These are phyloP conservation scores for Cladophialophora bantiana DNA, from an alignment of 2,329 filamentous ascomycete genomes.

Conservation along the genomic window DNA sequence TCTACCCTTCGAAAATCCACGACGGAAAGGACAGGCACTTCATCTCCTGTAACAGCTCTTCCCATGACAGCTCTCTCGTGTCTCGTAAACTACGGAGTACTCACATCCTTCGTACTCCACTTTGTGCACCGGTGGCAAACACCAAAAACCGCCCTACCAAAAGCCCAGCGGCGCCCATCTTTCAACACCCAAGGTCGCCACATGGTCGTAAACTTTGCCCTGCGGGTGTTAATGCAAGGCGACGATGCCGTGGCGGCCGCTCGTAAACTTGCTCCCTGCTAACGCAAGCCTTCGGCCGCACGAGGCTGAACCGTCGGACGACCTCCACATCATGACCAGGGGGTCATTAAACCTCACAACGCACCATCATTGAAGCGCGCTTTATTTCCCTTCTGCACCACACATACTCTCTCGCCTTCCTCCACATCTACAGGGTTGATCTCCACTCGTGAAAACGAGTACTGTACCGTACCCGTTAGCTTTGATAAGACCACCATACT, in stretches of 20 bases:
- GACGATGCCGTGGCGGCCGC: neutral
- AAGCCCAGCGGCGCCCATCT: neutral
- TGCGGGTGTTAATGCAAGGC: neutral
- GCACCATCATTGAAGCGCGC: neutral
- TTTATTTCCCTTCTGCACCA: neutral
- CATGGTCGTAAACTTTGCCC: slow-evolving; percentile 5
- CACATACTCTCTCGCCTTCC: neutral
- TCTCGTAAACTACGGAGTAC: neutral
- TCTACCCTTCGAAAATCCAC: neutral
- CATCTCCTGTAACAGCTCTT: neutral
- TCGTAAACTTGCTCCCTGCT: neutral
- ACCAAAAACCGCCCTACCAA: neutral
- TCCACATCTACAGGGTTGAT: neutral
- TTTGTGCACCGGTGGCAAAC: neutral
- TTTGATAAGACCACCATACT: neutral
- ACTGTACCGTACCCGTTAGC: too few species aligned
- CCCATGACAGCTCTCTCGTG: neutral
- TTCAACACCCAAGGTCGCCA: neutral
- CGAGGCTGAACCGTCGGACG: slow-evolving; percentile 1
- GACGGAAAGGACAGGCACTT: neutral
- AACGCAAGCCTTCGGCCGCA: neutral
- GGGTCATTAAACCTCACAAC: neutral
- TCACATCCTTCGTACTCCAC: neutral
- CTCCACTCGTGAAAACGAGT: neutral
- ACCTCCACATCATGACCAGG: neutral